Conservation (phyloP, 441 rosid genomes). For the Corymbia calophylla region DNA sequence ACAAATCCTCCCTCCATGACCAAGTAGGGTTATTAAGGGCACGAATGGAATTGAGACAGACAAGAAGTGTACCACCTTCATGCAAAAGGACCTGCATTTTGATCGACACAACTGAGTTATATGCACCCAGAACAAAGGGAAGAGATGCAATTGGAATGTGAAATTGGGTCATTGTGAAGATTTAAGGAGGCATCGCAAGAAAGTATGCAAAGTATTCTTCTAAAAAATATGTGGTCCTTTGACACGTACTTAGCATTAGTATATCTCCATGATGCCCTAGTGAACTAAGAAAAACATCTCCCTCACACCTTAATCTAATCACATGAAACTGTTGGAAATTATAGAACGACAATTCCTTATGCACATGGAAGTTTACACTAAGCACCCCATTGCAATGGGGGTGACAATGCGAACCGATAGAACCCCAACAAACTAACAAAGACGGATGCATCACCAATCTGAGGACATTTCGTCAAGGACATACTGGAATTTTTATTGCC, state of each 20-base stretch:
- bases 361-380: not conserved
- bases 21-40: constrained; percentile 70
- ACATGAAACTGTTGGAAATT: not conserved
- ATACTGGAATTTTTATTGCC: not conserved
- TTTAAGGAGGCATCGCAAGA: not conserved
- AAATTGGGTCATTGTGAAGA: not conserved
- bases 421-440: not conserved
- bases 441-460: not conserved
- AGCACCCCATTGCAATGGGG: not conserved
- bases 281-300: not conserved
- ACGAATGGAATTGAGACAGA: constrained; percentile 73
- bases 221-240: not conserved
- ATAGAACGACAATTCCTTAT: not conserved
- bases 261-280: not conserved
- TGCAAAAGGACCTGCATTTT: constrained; percentile 71
- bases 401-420: not conserved
- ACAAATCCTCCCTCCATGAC: constrained; percentile 61
- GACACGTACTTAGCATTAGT: not conserved
- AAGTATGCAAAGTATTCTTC: not conserved
- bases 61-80: constrained; percentile 87
- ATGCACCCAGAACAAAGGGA: not conserved
- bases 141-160: not conserved
- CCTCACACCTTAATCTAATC: not conserved
- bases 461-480: not conserved
- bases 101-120: not conserved